Conservation (phyloP, 176 grass and related monocot genomes). For the Triticum turgidum region DNA sequence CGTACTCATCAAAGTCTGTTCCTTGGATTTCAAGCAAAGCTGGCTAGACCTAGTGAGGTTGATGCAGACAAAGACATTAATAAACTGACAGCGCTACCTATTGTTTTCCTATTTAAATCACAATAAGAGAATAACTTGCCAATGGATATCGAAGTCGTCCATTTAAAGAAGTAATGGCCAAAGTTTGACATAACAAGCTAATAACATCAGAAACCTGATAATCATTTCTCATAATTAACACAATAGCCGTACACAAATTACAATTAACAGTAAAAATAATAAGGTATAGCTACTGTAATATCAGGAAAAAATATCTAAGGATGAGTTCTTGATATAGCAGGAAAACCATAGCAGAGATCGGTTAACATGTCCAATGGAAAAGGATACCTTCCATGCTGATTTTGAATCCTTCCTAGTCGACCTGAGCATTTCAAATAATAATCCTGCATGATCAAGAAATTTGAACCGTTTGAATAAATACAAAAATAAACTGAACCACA, state of each 20-base stretch:
- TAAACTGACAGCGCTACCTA: neutral
- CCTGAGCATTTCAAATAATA: conserved; percentile 93
- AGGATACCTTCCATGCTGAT: conserved; percentile 91
- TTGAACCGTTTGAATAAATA: conserved; percentile 23
- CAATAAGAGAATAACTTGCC: conserved; percentile 5
- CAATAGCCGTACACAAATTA: conserved; percentile 4
- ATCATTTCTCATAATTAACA: neutral
- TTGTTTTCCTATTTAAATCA: conserved; percentile 12
- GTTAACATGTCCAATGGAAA: conserved; percentile 1
- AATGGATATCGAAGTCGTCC: neutral
- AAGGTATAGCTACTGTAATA: neutral
- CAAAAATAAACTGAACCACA: neutral
- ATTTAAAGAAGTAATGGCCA: neutral
- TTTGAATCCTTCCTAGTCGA: conserved; percentile 86
- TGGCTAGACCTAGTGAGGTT: conserved; percentile 1
- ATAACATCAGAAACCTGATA: neutral
- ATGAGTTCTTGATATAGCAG: conserved; percentile 24
- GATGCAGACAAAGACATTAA: neutral
- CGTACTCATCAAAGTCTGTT: conserved; percentile 15
- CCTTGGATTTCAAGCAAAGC: neutral
- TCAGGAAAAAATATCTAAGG: neutral
- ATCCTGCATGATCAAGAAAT: conserved; percentile 48
- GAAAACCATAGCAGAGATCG: conserved; percentile 12
- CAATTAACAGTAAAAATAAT: neutral
- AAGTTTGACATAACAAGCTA: conserved; percentile 16